These are phyloP conservation scores for Kwoniella shivajii DNA, from an alignment of 1,284 basidiomycete genomes.

Conservation along the genomic window DNA sequence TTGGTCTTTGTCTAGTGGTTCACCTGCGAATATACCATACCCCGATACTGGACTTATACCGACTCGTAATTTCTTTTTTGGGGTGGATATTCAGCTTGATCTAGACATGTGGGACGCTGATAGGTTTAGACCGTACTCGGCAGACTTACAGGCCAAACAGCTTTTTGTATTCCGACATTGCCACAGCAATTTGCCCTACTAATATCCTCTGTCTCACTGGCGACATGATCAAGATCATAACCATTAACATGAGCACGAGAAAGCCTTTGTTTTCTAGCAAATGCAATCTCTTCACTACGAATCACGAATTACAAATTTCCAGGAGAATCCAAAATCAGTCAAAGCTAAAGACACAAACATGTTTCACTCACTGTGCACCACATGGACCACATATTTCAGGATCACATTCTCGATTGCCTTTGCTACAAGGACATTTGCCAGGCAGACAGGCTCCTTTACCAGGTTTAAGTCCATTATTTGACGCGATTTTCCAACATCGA, in stretches of 20 bases:
- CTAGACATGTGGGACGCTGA: not conserved
- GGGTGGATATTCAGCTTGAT: too few relatives aligned
- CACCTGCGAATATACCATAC: slow-evolving; percentile 26
- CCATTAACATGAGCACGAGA: too few relatives aligned
- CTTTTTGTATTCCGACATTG: slow-evolving; percentile 20
- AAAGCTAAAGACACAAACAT: not conserved
- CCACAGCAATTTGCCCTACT: slow-evolving; percentile 1
- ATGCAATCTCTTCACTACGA: slow-evolving; percentile 1
- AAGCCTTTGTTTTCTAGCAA: not conserved
- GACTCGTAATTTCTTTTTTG: slow-evolving; percentile 18
- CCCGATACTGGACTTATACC: slow-evolving; percentile 23
- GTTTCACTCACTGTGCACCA: slow-evolving; percentile 14
- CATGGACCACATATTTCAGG: slow-evolving; percentile 20
- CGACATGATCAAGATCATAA: not conserved
- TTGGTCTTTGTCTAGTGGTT: slow-evolving; percentile 14
- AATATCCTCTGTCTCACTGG: not conserved
- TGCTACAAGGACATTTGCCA: slow-evolving; percentile 18
- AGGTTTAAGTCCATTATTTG: not conserved
- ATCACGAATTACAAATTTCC: too few relatives aligned
- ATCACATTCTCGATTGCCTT: slow-evolving; percentile 18
- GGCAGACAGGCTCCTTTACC: slow-evolving; percentile 6
- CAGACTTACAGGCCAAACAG: slow-evolving; percentile 10
- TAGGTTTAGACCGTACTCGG: not conserved
- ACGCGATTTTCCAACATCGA: not conserved
- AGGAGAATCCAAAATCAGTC: not conserved